Conservation (phyloP, 257 asterid genomes). For the Oldenlandia corymbosa region DNA sequence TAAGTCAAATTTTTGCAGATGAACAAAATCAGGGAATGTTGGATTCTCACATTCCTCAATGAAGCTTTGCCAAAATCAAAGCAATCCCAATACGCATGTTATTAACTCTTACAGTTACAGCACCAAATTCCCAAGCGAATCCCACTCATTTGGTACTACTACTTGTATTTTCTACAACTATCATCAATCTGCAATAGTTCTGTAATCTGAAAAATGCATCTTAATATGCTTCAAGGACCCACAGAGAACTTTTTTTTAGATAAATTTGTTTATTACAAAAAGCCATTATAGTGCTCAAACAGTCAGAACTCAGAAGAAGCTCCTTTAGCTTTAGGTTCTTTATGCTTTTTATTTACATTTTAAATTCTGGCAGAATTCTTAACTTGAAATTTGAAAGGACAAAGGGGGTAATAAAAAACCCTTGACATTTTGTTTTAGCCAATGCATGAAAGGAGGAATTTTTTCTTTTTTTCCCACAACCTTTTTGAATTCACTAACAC, state of each 20-base stretch:
- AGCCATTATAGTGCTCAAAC: constrained; percentile 14
- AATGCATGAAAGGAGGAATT: constrained; percentile 49
- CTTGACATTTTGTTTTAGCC: constrained; percentile 23
- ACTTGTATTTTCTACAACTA: not conserved
- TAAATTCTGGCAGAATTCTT: constrained; percentile 20
- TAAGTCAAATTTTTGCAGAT: constrained; percentile 11
- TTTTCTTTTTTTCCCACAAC: constrained; percentile 26
- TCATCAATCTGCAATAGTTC: not conserved
- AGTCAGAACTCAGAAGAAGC: constrained; percentile 34
- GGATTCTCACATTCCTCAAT: constrained; percentile 29
- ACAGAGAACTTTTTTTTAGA: constrained; percentile 7
- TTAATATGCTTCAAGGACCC: not conserved
- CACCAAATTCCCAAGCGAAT: constrained; percentile 33
- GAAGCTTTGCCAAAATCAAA: constrained; percentile 26
- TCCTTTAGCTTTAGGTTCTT: constrained; percentile 5
- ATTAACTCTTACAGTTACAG: constrained; percentile 5
- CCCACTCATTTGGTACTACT: constrained; percentile 2
- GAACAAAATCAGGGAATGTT: constrained; percentile 41
- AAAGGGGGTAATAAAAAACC: no score
- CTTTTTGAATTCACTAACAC: constrained; percentile 24
- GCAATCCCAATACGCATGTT: constrained; percentile 68
- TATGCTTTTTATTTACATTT: constrained; percentile 30
- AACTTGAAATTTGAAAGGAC: no score
- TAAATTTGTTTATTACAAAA: constrained; percentile 1
- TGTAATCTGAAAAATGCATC: not conserved